Percentiles rank a stretch among this genome's conserved stretches.
phyloP scores from a whole-genome alignment of 1,139 yeast genomes.

The Suhomyces anneliseae region DNA sequence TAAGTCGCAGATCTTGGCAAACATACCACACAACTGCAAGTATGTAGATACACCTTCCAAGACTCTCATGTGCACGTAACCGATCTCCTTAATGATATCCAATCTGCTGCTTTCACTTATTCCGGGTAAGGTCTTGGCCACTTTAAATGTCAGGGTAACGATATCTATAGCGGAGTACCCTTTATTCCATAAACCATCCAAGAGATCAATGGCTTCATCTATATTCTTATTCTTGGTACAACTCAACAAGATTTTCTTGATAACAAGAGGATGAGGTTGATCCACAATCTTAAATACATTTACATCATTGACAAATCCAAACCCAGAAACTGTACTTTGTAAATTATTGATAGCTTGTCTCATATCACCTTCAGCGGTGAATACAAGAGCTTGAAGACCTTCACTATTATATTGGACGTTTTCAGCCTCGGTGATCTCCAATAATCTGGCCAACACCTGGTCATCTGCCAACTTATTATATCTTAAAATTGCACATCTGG shows the following conservation, averaged over 20 bases:
- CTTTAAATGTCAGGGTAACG: slow-evolving; percentile 86
- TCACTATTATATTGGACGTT: slow-evolving; percentile 79
- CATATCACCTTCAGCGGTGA: slow-evolving; percentile 98
- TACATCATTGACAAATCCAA: slow-evolving; percentile 82
- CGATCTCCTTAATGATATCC: slow-evolving; percentile 80
- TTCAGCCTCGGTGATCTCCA: slow-evolving; percentile 72
- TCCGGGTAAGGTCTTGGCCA: slow-evolving; percentile 71
- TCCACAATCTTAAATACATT: slow-evolving; percentile 96
- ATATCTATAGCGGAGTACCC: slow-evolving; percentile 96
- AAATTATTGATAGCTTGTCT: slow-evolving; percentile 94
- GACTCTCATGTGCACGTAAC: slow-evolving; percentile 87
- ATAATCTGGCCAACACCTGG: slow-evolving; percentile 74
- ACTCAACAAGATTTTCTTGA: slow-evolving; percentile 65
- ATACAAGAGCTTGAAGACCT: slow-evolving; percentile 91
- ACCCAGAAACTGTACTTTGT: slow-evolving; percentile 93
- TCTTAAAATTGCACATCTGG: slow-evolving; percentile 92
- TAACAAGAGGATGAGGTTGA: slow-evolving; percentile 90
- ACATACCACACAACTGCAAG: slow-evolving; percentile 80
- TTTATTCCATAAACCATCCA: slow-evolving; percentile 75
- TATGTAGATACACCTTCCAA: slow-evolving; percentile 91
- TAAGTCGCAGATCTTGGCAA: slow-evolving; percentile 57
- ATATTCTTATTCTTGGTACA: slow-evolving; percentile 52
- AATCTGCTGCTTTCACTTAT: slow-evolving; percentile 67
- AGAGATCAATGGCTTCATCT: slow-evolving; percentile 66
- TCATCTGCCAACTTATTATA: slow-evolving; percentile 80